Percentiles rank a stretch among this genome's conserved stretches.
Conservation (phyloP, 1,139 yeast species). For the Fermentozyma sake region DNA sequence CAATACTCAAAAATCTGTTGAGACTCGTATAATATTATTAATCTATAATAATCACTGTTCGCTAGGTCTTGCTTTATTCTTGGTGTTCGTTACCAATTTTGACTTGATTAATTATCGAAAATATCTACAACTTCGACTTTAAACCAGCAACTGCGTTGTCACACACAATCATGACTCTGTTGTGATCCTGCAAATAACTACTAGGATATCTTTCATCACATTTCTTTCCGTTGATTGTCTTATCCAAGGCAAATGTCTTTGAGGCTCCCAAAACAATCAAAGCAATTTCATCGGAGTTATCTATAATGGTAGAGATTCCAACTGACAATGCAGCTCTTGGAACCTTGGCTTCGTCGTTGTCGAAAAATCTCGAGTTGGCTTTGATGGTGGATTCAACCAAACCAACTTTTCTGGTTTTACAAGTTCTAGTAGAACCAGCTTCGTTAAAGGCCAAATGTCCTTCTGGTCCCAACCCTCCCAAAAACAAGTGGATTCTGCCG, state of each 20-base stretch:
- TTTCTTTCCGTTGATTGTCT: conserved; percentile 35
- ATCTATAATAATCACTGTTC: too few species aligned
- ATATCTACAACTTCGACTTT: conserved; percentile 24
- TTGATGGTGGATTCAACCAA: conserved; percentile 50
- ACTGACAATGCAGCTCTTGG: conserved; percentile 55
- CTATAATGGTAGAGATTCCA: conserved; percentile 60
- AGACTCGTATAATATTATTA: too few species aligned
- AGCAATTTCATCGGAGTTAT: conserved; percentile 51
- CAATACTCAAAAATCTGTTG: too few species aligned
- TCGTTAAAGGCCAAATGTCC: conserved; percentile 67
- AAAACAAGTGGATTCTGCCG: conserved; percentile 53
- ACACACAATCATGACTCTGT: conserved; percentile 41
- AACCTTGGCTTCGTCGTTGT: conserved; percentile 43
- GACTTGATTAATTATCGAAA: too few species aligned
- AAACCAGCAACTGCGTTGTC: conserved; percentile 44
- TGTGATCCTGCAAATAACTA: conserved; percentile 44
- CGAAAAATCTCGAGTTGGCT: conserved; percentile 57
- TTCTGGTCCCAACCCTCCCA: conserved; percentile 64
- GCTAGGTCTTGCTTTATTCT: neutral
- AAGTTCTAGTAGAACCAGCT: conserved; percentile 47
- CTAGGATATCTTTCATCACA: conserved; percentile 41
- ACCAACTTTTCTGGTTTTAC: conserved; percentile 46
- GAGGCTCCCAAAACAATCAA: conserved; percentile 45
- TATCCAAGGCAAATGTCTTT: conserved; percentile 41
- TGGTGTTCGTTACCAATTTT: too few species aligned